Base-by-base conservation (phyloP, 2,329 filamentous ascomycete species). In the Xylariaceae sp. region DNA sequence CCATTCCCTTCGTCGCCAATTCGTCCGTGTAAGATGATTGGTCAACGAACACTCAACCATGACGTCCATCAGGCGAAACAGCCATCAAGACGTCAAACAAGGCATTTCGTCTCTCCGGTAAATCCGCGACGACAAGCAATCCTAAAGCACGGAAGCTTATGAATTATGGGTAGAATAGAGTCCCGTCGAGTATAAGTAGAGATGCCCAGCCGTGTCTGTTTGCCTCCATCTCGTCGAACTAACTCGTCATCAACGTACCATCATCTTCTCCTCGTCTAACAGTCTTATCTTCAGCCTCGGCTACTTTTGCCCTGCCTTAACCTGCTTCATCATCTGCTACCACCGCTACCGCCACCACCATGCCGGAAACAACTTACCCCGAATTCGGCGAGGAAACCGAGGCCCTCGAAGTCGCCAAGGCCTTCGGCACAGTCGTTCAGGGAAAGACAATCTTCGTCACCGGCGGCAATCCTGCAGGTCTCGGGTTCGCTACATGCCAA, bases 371-470 rank as follows among this genome's bases (percentile, higher is more conserved):
- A 47, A 70, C 69, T 16, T 57, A 73, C 56, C 55, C 70, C 21
- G 62, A 70, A 18, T 74, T 71, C 54, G 62, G 68, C 46, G 52
- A 52, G 1, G 55, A 67, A 0, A 75, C 73, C 15, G 69, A 72
- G 55, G 70, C 59, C n/a, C 49, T 69, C 8, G 70, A 74, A 19
- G 72, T 75, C 12, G 71, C 71, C 19, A 62, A 66, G 37, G 65
- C 65, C 15, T 74, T 75, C 49, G 58, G 64, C 8, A 60, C 65
- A 5, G 51, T 47, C 1, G 65, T 75, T 54, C 61, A 50, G 5
- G 71, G 69, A 21, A 76, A 71, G 62, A 72, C 69, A 5, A 61
- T 70, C 7, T 42, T 70, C 3, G 58, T 69, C 4, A 73, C 72
- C 0, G 72, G 72, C 19, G 68, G 68, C 10, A 73, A 72, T 48